Evolutionary conservation across 345 rosid species (phyloP), one percentile per base, ranked within the genome.

Genomic region (Barbarea vulgaris): DNA sequence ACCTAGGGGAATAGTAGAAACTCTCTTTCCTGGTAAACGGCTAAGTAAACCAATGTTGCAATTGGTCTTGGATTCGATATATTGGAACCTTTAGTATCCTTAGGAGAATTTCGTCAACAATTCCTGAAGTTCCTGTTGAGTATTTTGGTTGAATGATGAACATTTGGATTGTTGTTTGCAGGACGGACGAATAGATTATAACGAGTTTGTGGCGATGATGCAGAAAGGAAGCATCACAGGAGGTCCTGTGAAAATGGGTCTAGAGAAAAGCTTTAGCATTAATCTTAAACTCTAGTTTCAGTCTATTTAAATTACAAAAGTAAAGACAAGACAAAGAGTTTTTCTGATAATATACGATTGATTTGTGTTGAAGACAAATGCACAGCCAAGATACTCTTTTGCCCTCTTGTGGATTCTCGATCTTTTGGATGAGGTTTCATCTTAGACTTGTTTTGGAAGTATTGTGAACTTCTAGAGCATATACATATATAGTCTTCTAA

Each of bases 181-280:
- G 94, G 94, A 91, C 6, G 97, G 97, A 33, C 73, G 85, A 52
- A 91, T 91, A 41, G 97, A 91, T 68, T 91, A 89, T 80, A 87
- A 86, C 22, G 94, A 91, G 78, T 91, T 91, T 52, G 94, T 86
- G 66, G 91, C 92, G 1, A 91, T 91, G 94, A 91, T 91, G 97
- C 92, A 86, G 55, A 84, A 81, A 21, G 88, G 91, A 7, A 87
- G 80, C 17, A 83, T 71, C 6, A 67, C 75, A 21, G 76, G 77
- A 60, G 77, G 67, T 19, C 78, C 70, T 9, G 69, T 69, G 18
- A 82, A 76, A 77, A 80, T 82, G 61, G 83, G 84, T 64, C 63
- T 80, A 27, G 81, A 87, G 57, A 78, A 80, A 47, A 81, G 86
- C 62, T 84, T 84, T 79, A 86, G 87, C 85, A 77, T 89, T 51